Evolutionary conservation across 805 yeast genomes (phyloP).

Genomic region (Candida koratica): DNA sequence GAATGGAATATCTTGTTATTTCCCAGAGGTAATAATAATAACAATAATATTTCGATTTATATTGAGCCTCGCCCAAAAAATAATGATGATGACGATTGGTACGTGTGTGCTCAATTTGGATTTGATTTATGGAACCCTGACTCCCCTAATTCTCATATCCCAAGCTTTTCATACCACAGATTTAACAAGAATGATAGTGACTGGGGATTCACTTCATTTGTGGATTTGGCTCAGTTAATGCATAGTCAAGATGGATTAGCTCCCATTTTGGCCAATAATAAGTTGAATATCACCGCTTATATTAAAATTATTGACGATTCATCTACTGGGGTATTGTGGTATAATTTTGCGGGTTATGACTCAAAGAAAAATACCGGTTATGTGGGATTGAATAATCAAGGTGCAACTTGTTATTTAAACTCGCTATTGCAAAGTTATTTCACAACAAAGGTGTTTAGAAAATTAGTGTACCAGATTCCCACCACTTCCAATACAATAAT

Average conservation of each 20-base stretch:
- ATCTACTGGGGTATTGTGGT: conserved; percentile 91
- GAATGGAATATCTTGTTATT: conserved; percentile 71
- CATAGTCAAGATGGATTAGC: conserved; percentile 13
- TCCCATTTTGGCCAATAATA: conserved; percentile 49
- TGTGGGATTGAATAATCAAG: conserved; percentile 93
- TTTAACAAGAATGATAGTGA: conserved; percentile 75
- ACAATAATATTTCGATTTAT: conserved; percentile 60
- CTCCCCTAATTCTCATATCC: conserved; percentile 55
- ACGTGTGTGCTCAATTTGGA: conserved; percentile 88
- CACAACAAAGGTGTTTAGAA: conserved; percentile 77
- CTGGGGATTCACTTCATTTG: conserved; percentile 91
- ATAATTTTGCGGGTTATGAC: conserved; percentile 76
- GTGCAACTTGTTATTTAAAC: conserved; percentile 96
- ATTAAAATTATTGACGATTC: conserved; percentile 78
- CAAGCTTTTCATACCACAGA: conserved; percentile 71
- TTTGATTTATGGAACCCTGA: conserved; percentile 80
- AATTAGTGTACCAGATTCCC: conserved; percentile 86
- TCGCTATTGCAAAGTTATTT: conserved; percentile 87
- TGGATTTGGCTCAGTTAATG: conserved; percentile 49
- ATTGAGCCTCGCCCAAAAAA: conserved; percentile 64
- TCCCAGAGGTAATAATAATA: conserved; percentile 67
- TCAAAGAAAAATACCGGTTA: conserved; percentile 85
- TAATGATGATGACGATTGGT: conserved; percentile 49
- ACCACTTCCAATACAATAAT: conserved; percentile 44
- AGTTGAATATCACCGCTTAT: conserved; percentile 68